These are phyloP conservation scores for Solanum ossicruentum DNA, from an alignment of 257 asterid species.

Conservation along the genomic window DNA sequence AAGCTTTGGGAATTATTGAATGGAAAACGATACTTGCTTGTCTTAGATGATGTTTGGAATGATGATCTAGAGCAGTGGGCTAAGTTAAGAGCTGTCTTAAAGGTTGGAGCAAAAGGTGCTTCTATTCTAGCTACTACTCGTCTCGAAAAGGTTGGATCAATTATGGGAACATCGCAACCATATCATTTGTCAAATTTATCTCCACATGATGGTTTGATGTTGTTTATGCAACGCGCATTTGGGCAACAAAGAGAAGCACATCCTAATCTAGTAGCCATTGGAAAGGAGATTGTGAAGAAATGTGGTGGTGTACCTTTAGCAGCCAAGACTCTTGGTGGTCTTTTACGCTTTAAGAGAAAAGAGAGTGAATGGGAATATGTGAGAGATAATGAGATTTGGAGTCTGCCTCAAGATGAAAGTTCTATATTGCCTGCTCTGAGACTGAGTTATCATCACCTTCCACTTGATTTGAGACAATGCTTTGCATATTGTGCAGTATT, in stretches of 20 bases:
- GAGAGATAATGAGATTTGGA: constrained; percentile 14
- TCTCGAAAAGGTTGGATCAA: constrained; percentile 5
- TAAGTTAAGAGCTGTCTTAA: background rate
- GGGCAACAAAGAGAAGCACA: background rate
- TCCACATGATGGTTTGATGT: constrained; percentile 7
- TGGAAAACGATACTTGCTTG: background rate
- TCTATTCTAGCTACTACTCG: constrained; percentile 20
- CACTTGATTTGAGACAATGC: constrained; percentile 10
- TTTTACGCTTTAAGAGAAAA: constrained; percentile 6
- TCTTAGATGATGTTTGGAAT: background rate
- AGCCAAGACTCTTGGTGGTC: constrained; percentile 18
- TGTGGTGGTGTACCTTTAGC: constrained; percentile 20
- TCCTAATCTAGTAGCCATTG: constrained; percentile 6
- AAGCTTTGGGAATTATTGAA: background rate
- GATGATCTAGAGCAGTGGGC: background rate
- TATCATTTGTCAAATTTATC: background rate
- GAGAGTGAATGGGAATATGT: constrained; percentile 16
- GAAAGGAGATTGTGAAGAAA: constrained; percentile 14
- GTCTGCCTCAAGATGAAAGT: constrained; percentile 5
- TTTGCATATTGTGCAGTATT: constrained; percentile 24
- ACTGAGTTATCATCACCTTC: constrained; percentile 25
- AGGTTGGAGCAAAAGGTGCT: constrained; percentile 11
- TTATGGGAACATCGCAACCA: constrained; percentile 7
- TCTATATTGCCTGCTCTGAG: constrained; percentile 8
- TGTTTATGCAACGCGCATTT: constrained; percentile 13